Evolutionary conservation across 768 basidiomycete species (phyloP).

Genomic region (Baorangia bicolor): DNA sequence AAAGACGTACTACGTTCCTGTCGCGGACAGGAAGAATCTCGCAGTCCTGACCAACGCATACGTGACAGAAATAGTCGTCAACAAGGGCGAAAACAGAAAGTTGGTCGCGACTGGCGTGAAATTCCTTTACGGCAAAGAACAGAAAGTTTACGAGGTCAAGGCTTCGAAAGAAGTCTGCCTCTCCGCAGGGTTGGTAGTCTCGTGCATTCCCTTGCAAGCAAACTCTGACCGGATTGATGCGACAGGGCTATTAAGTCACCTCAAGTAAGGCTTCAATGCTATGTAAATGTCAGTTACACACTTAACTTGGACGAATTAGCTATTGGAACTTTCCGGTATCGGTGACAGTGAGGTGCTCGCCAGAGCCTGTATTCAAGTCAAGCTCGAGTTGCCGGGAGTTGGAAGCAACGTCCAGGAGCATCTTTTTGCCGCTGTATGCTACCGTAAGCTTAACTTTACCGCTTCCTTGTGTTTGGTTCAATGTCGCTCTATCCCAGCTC

Average conservation of each 20-base stretch:
- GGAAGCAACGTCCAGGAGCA: constrained; percentile 8
- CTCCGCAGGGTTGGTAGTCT: not conserved
- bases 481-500: not conserved
- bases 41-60: not conserved
- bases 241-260: not conserved
- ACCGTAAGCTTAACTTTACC: not conserved
- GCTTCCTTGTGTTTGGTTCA: not conserved
- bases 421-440: not conserved
- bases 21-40: constrained; percentile 1
- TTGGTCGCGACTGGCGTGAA: not conserved
- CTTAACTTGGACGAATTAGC: not conserved
- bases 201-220: not conserved
- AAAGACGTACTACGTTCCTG: not conserved
- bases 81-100: not conserved
- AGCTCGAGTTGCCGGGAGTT: not conserved
- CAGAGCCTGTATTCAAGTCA: not conserved
- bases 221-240: not conserved
- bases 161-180: constrained; percentile 1
- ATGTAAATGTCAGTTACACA: not conserved
- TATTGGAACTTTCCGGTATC: constrained; percentile 1
- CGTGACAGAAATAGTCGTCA: not conserved
- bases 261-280: not conserved
- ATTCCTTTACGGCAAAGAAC: not conserved
- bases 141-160: not conserved
- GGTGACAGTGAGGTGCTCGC: not conserved